Percentiles rank a stretch among this genome's conserved stretches.
Conservation (phyloP, 2,329 filamentous ascomycete genomes). For the Podosphaera xanthii region DNA sequence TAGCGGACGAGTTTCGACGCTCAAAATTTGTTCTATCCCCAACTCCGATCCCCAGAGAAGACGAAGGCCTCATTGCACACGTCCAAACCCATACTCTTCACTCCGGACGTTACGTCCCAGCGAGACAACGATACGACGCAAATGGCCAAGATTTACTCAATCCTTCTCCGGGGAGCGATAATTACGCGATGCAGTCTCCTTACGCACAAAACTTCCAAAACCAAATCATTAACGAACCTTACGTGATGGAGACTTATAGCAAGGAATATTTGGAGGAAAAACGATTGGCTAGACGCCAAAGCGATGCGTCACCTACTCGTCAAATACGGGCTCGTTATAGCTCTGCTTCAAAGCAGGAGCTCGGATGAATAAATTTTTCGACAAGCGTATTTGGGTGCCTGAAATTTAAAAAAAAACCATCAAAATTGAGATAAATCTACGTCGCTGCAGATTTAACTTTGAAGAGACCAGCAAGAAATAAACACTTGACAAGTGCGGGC, state of each 20-base stretch:
- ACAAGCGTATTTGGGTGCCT: too few species aligned
- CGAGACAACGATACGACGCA: conserved; percentile 13
- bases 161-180: background rate
- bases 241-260: background rate
- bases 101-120: conserved; percentile 10
- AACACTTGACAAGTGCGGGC: too few species aligned
- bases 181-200: background rate
- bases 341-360: too few species aligned
- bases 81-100: conserved; percentile 14
- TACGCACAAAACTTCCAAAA: background rate
- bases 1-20: background rate
- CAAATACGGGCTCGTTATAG: background rate
- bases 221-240: background rate
- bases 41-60: conserved; percentile 9
- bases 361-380: too few species aligned
- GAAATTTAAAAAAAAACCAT: too few species aligned
- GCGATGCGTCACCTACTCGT: background rate
- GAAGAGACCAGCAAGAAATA: too few species aligned
- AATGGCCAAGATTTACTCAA: conserved; percentile 11
- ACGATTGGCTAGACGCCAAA: background rate
- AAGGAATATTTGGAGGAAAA: background rate
- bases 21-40: conserved; percentile 3
- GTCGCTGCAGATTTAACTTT: too few species aligned
- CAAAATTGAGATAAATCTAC: too few species aligned
- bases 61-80: conserved; percentile 10